Evolutionary conservation across 805 yeast genomes (phyloP).

Genomic region (Hanseniaspora singularis): DNA sequence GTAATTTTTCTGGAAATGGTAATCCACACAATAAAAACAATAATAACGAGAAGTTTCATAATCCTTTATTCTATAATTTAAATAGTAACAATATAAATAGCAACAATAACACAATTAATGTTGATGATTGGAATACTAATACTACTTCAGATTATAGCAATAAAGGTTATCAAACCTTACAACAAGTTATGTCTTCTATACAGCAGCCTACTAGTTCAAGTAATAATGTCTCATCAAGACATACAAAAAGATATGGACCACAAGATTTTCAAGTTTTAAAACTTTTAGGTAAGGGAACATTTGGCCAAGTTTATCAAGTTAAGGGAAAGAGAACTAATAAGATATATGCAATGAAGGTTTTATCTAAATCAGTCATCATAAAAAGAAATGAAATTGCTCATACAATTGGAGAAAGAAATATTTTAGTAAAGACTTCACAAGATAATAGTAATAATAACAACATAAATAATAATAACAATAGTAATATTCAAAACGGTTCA

Average conservation of each 20-base stretch:
- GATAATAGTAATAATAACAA: neutral
- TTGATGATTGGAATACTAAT: neutral
- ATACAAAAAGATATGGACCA: slow-evolving; percentile 51
- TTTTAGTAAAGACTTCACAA: slow-evolving; percentile 76
- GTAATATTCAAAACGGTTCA: neutral
- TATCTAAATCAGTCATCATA: slow-evolving; percentile 87
- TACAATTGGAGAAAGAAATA: slow-evolving; percentile 93
- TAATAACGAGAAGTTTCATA: slow-evolving; percentile 9
- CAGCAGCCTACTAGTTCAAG: neutral
- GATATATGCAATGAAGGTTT: slow-evolving; percentile 94
- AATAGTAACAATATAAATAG: slow-evolving; percentile 3
- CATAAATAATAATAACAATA: neutral
- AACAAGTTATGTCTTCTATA: slow-evolving; percentile 14
- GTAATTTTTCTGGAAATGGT: neutral
- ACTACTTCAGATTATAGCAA: slow-evolving; percentile 9
- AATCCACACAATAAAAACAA: neutral
- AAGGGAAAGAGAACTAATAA: slow-evolving; percentile 79
- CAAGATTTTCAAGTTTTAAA: slow-evolving; percentile 87
- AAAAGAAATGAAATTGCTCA: slow-evolving; percentile 96
- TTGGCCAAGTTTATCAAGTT: slow-evolving; percentile 96
- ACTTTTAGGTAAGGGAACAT: slow-evolving; percentile 88
- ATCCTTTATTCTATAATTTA: slow-evolving; percentile 10
- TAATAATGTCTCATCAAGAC: neutral
- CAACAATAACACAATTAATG: slow-evolving; percentile 6
- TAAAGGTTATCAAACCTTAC: slow-evolving; percentile 13